Evolutionary conservation across 148 eudicot species (phyloP).

Genomic region (Persicaria tinctoria): DNA sequence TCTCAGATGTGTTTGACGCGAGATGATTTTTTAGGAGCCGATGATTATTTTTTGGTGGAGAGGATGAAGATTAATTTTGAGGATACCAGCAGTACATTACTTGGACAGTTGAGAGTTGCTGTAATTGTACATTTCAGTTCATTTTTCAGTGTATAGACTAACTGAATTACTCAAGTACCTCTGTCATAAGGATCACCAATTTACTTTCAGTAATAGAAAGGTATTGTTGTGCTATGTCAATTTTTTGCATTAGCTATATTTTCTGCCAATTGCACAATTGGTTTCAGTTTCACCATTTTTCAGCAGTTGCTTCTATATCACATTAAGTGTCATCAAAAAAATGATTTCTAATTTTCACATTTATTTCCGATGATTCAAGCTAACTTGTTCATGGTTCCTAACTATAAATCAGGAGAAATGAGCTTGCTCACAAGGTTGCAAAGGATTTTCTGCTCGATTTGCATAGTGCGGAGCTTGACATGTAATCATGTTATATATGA

Average conservation of each 20-base stretch:
- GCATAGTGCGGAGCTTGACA: constrained; percentile 76
- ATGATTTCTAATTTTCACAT: neutral
- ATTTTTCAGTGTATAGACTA: too few relatives aligned
- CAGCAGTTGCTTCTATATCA: neutral
- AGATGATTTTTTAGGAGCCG: too few relatives aligned
- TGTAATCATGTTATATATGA: constrained; percentile 29
- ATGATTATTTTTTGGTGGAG: too few relatives aligned
- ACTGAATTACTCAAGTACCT: too few relatives aligned
- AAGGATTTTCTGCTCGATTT: constrained; percentile 86
- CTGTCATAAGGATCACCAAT: constrained; percentile 29
- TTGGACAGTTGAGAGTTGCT: too few relatives aligned
- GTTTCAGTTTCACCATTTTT: neutral
- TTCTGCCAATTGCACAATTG: neutral
- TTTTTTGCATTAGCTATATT: neutral
- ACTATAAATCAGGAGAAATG: constrained; percentile 64
- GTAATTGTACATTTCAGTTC: too few relatives aligned
- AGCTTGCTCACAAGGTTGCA: constrained; percentile 68
- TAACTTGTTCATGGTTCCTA: neutral
- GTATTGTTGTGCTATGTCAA: constrained; percentile 21
- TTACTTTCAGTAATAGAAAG: constrained; percentile 78
- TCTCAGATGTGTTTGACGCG: too few relatives aligned
- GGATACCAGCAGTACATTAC: too few relatives aligned
- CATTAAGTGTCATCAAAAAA: neutral
- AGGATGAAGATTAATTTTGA: too few relatives aligned
- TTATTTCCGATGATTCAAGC: neutral